These are phyloP conservation scores for Ophiosphaerella herpotricha DNA, from an alignment of 2,329 filamentous ascomycete genomes.

Conservation along the genomic window DNA sequence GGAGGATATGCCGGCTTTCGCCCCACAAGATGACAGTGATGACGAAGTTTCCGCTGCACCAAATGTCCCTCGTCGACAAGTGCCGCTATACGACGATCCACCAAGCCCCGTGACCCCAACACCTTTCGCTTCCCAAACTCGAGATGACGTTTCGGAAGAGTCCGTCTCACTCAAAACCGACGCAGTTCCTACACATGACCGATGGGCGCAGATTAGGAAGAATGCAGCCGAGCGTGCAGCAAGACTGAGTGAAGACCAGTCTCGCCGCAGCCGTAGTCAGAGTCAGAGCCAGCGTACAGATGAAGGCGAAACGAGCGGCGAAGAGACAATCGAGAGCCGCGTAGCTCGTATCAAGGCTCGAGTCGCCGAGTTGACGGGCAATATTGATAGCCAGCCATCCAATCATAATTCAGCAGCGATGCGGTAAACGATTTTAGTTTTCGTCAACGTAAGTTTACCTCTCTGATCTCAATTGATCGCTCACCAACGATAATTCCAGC, in stretches of 20 bases:
- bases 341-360: conserved; percentile 97
- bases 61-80: conserved; percentile 27
- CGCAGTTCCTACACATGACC: conserved; percentile 62
- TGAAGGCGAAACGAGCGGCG: conserved; percentile 88
- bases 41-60: conserved; percentile 31
- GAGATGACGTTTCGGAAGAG: conserved; percentile 48
- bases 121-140: conserved; percentile 17
- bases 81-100: conserved; percentile 16
- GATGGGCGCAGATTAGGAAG: conserved; percentile 95
- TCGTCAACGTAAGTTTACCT: conserved; percentile 16
- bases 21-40: conserved; percentile 56
- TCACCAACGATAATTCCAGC: conserved; percentile 4
- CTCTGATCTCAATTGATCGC: neutral
- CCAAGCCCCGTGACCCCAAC: conserved; percentile 21
- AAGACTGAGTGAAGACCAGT: conserved; percentile 68
- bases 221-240: conserved; percentile 84
- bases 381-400: conserved; percentile 34
- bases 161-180: conserved; percentile 48
- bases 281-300: conserved; percentile 65
- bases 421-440: conserved; percentile 20
- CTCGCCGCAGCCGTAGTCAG: conserved; percentile 59
- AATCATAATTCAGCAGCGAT: conserved; percentile 9
- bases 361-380: conserved; percentile 86
- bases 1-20: conserved; percentile 82
- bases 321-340: conserved; percentile 96